These are phyloP conservation scores for Ambrosia trifida DNA, from an alignment of 129 eudicot genomes.

Conservation along the genomic window DNA sequence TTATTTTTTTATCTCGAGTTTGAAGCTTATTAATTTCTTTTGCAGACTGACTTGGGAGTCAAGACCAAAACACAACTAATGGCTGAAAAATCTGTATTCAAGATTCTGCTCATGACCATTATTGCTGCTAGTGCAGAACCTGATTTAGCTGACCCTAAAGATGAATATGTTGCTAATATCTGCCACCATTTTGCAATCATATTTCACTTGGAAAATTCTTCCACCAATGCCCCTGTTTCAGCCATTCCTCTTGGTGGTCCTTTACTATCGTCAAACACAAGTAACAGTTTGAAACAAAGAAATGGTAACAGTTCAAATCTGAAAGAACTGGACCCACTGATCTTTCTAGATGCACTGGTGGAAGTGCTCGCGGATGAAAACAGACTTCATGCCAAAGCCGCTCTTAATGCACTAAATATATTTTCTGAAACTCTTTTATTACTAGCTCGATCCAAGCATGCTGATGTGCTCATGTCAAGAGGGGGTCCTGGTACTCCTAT, in stretches of 20 bases:
- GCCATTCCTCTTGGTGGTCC: slow-evolving; percentile 67
- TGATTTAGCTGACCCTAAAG: slow-evolving; percentile 68
- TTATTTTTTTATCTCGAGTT: not conserved
- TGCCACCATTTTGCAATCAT: slow-evolving; percentile 98
- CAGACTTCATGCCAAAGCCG: slow-evolving; percentile 87
- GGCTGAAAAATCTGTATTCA: slow-evolving; percentile 96
- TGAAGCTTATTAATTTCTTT: slow-evolving; percentile 22
- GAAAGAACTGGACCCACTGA: slow-evolving; percentile 89
- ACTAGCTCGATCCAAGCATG: slow-evolving; percentile 77
- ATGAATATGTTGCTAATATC: slow-evolving; percentile 69
- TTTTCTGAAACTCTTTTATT: slow-evolving; percentile 84
- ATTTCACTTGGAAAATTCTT: slow-evolving; percentile 68
- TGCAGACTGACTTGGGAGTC: slow-evolving; percentile 95
- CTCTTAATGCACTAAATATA: slow-evolving; percentile 66
- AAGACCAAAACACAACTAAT: slow-evolving; percentile 96
- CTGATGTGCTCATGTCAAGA: slow-evolving; percentile 71
- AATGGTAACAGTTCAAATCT: slow-evolving; percentile 55
- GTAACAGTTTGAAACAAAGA: slow-evolving; percentile 48
- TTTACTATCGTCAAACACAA: slow-evolving; percentile 51
- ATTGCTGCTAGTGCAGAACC: slow-evolving; percentile 90
- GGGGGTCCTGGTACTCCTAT: slow-evolving; percentile 95
- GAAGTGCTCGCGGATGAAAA: slow-evolving; percentile 92
- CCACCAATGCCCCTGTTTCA: slow-evolving; percentile 45
- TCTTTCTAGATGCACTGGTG: slow-evolving; percentile 90
- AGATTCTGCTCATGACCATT: slow-evolving; percentile 84